These are phyloP conservation scores for Teunomyces atbi DNA, from an alignment of 805 yeast genomes.

Conservation along the genomic window DNA sequence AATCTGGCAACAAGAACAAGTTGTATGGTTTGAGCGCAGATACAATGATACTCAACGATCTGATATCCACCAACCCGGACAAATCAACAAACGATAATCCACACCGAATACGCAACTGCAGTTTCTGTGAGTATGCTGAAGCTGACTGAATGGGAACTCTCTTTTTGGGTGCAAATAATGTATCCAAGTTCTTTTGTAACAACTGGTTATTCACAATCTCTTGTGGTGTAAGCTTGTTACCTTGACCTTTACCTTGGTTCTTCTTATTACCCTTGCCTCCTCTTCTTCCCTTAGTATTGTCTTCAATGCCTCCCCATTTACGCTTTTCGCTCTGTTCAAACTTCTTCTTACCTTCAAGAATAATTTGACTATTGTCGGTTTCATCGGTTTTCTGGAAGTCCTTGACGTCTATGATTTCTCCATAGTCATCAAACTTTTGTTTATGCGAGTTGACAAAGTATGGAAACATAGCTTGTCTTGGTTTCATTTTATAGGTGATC, in stretches of 20 bases:
- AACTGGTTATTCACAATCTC: conserved; percentile 41
- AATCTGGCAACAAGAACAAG: conserved; percentile 56
- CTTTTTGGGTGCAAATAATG: conserved; percentile 51
- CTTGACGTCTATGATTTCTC: conserved; percentile 66
- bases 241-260: conserved; percentile 16
- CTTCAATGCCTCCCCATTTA: conserved; percentile 24
- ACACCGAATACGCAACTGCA: conserved; percentile 57
- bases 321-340: conserved; percentile 32
- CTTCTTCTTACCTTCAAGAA: conserved; percentile 37
- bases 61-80: conserved; percentile 77
- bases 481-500: conserved; percentile 41
- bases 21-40: conserved; percentile 78
- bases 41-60: conserved; percentile 76
- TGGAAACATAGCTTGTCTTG: conserved; percentile 74
- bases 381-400: conserved; percentile 62
- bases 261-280: conserved; percentile 17
- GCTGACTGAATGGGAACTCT: conserved; percentile 29
- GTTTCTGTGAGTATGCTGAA: conserved; percentile 18
- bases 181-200: conserved; percentile 43
- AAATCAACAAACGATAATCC: conserved; percentile 75
- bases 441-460: conserved; percentile 48
- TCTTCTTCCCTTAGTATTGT: conserved; percentile 4
- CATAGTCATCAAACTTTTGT: conserved; percentile 80
- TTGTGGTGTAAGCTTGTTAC: conserved; percentile 40
- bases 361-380: conserved; percentile 32